A percentile compares a stretch with the other conserved stretches of the same genome.
Conservation (phyloP, 129 eudicot genomes). For the Heracleum sosnowskyi region DNA sequence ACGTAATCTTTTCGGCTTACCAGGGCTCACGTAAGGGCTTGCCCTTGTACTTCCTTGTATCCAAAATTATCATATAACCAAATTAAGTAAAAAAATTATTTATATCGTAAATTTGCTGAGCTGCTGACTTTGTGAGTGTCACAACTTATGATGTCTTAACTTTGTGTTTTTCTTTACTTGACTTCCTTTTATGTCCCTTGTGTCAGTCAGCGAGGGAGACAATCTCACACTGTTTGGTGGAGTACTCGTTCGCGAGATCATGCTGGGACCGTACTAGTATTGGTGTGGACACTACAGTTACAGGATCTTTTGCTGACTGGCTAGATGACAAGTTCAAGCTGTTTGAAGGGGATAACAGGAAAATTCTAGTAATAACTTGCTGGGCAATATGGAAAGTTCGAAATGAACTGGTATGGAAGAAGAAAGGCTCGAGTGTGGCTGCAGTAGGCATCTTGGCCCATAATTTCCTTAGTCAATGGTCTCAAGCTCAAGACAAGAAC, state of each 20-base stretch:
- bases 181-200: no score
- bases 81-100: no score
- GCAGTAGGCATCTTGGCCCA: not conserved
- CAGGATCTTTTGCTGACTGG: not conserved
- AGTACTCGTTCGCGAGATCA: not conserved
- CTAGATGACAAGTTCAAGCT: not conserved
- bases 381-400: no score
- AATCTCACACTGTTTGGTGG: no score
- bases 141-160: no score
- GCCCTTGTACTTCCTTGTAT: no score
- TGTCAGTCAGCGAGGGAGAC: not conserved
- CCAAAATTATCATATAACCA: no score
- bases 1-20: no score
- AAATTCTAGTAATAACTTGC: not conserved
- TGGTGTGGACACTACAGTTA: not conserved
- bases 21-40: no score
- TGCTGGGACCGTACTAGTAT: not conserved
- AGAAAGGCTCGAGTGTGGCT: not conserved
- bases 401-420: not conserved
- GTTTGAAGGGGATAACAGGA: not conserved
- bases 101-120: no score
- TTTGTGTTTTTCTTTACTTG: no score
- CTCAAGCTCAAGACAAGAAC: not conserved
- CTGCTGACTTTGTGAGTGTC: no score
- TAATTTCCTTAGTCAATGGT: not conserved